Evolutionary conservation across 306 rosid species (phyloP), one percentile per base, ranked within the genome.

Genomic region (Urtica urens): DNA sequence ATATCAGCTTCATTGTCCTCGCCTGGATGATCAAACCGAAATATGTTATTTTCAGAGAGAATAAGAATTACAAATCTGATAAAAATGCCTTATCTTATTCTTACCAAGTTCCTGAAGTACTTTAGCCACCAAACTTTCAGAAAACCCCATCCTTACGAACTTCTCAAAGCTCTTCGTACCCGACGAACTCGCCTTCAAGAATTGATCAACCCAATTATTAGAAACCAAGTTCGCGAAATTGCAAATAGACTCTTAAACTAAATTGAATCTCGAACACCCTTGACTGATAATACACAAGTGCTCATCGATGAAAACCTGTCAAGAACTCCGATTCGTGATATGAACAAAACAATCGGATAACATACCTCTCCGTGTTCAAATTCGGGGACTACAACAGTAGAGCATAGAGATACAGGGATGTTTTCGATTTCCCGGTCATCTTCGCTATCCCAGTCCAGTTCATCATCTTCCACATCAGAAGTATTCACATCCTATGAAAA

Each of bases 381-480:
- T 50, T 50, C 18, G 22, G 75, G 59, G 23, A 60, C 58, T 35
- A 79, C 73, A 57, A 62, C 65, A 25, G 72, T 38, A 67, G 75
- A 66, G 53, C 68, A 64, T n/a, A n/a, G n/a, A 5, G 93, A 60
- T 10, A 78, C 59, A 23, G 69, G 39, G 46, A 74, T 66, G 58
- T 75, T 68, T 22, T 73, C 81, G 71, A 80, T 81, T 66, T 88
- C 96, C 23, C 60, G 71, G 64, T 88, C 97, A 27, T 88, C 97
- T 8, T 88, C 97, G 7, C 83, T 69, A 63, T 77, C 82, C 97
- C 95, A 88, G 62, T 88, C 94, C 55, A 67, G 44, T 23, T 71
- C 60, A 28, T 73, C 87, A 64, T 64, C 48, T 38, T 67, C 78
- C 43, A 49, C 54, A 40, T 72, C 94, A 69, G 82, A 83, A 62